phyloP scores from a whole-genome alignment of 768 basidiomycete genomes.

The Pilatotrama ljubarskyi region DNA sequence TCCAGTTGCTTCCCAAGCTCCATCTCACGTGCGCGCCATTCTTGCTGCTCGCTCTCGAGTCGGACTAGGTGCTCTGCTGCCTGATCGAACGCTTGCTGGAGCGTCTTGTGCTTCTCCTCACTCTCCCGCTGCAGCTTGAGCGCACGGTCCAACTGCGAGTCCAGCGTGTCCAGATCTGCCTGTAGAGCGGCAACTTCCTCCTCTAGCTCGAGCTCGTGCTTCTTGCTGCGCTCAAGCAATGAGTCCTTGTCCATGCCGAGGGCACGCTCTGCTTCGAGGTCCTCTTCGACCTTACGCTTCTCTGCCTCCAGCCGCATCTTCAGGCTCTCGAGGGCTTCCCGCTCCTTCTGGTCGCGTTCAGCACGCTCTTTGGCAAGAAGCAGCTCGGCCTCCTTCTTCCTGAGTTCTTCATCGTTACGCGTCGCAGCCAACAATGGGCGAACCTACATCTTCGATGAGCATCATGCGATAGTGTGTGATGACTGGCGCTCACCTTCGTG shows the following conservation, averaged over 20 bases:
- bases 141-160: conserved; percentile 82
- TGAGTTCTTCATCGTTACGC: conserved; percentile 87
- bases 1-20: conserved; percentile 61
- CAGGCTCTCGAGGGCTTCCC: conserved; percentile 72
- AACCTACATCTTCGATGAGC: conserved; percentile 46
- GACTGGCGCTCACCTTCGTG: conserved; percentile 62
- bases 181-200: conserved; percentile 83
- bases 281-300: conserved; percentile 78
- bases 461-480: not conserved
- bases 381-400: conserved; percentile 84
- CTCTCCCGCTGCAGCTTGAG: conserved; percentile 75
- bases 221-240: conserved; percentile 79
- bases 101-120: conserved; percentile 73
- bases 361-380: conserved; percentile 79
- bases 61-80: conserved; percentile 85
- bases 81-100: conserved; percentile 74
- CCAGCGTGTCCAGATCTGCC: conserved; percentile 78
- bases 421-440: conserved; percentile 93
- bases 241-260: conserved; percentile 82
- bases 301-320: conserved; percentile 83
- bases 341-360: conserved; percentile 82
- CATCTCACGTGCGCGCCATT: conserved; percentile 62
- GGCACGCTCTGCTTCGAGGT: conserved; percentile 79
- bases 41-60: conserved; percentile 74
- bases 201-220: conserved; percentile 80